Evolutionary conservation across 768 basidiomycete genomes (phyloP), one percentile per base, ranked within the genome.

Genomic region (Termitomyces sp.): DNA sequence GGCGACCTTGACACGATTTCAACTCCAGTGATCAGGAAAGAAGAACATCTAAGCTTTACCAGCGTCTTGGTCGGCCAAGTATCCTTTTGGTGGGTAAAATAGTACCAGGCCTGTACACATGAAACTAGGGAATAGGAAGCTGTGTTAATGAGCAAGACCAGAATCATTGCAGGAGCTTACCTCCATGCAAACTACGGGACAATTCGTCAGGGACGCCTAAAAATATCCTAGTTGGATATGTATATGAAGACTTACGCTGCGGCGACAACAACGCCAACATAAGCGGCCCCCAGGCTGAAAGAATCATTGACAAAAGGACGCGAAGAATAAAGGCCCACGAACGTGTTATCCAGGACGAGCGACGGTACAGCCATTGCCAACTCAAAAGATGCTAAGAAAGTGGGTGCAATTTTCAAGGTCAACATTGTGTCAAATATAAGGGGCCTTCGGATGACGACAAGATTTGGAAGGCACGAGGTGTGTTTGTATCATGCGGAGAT

Each of bases 61-160:
- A 84, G 65, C 10, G 67, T 53, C 61, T 78, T 81, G 56, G 76
- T 70, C 14, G 72, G 68, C 80, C 80, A 83, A 26, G 67, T 63
- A 64, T 85, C 84, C 26, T 68, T 71, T 53, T 80, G 77, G 63
- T 84, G 76, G 16, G 69, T 72, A 56, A 68, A 84, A 62, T 85
- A 86, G 60, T 78, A 83, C 74, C 75, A 82, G 1, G 76, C 73
- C 65, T 86, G 84, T 29, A 84, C 68, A 41, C 72, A 72, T 7
- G 80, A 80, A n/a, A 84, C 84, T 86, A 44, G n/a, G n/a, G n/a
- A n/a, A n/a, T 34, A 7, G 20, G 13, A 26, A 26, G 52, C 12
- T 10, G 12, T 34, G 53, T 52, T 55, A 43, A 37, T 44, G 44
- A 9, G 13, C 18, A 22, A 31, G 32, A 16, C 42, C 12, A 37